A percentile compares a stretch with the other conserved stretches of the same genome.
These are phyloP conservation scores for Parmales sp. DNA, from an alignment of 108 stramenopile genomes.

Conservation along the genomic window DNA sequence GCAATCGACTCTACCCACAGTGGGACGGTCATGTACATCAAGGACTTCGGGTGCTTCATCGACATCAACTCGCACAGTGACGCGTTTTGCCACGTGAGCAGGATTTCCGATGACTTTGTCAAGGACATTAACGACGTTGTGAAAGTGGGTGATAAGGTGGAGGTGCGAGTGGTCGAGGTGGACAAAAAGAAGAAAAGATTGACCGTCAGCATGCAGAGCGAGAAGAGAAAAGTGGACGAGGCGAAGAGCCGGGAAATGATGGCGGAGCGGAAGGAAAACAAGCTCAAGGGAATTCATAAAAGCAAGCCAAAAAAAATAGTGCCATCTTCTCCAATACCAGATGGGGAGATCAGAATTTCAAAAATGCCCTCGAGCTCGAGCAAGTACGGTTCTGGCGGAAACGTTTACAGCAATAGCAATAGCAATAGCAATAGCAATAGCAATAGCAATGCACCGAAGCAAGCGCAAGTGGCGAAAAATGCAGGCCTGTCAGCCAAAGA, in stretches of 20 bases:
- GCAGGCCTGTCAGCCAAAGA: neutral
- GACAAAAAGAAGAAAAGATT: constrained; percentile 62
- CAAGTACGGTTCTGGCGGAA: neutral
- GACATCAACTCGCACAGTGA: constrained; percentile 75
- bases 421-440: neutral
- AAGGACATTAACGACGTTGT: constrained; percentile 41
- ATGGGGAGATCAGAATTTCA: no score
- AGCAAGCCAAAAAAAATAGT: neutral
- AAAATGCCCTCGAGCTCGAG: neutral
- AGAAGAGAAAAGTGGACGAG: neutral
- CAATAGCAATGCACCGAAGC: neutral
- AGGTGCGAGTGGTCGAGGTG: constrained; percentile 52
- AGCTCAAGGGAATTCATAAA: neutral
- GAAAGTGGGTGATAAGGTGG: constrained; percentile 50
- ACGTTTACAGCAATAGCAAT: neutral
- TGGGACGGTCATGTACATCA: constrained; percentile 68
- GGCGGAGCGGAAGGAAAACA: neutral
- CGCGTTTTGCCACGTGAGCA: constrained; percentile 72
- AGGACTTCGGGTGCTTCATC: constrained; percentile 63
- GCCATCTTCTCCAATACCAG: no score
- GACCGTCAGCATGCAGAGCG: constrained; percentile 19
- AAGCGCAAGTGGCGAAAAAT: neutral
- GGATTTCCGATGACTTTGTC: constrained; percentile 58
- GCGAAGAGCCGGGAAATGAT: neutral
- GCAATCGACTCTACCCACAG: constrained; percentile 40